Conservation (phyloP, 139 green algal genomes). For the Micromonas commoda region DNA sequence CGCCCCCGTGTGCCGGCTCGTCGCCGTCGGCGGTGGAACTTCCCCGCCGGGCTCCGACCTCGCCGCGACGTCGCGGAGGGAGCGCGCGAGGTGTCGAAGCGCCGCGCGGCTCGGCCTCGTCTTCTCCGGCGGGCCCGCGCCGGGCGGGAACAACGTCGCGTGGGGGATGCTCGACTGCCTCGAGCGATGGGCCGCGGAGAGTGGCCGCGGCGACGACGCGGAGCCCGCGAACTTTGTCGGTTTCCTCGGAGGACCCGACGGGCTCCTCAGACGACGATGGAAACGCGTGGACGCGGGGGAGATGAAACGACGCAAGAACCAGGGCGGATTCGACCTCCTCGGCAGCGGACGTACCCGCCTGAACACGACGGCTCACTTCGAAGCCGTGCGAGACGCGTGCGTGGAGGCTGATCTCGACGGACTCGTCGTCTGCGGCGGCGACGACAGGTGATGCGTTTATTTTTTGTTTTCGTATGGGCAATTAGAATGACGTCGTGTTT, state of each 20-base stretch:
- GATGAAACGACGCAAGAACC: slow-evolving; percentile 49
- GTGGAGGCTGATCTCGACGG: slow-evolving; percentile 47
- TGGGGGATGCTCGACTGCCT: slow-evolving; percentile 53
- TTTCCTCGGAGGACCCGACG: slow-evolving; percentile 3
- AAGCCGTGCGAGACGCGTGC: slow-evolving; percentile 18
- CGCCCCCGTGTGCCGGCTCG: no score
- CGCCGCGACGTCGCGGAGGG: no score
- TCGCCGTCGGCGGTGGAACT: no score
- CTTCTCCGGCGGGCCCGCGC: slow-evolving; percentile 52
- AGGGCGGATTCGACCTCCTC: slow-evolving; percentile 64
- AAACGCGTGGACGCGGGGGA: background rate
- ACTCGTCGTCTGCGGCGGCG: slow-evolving; percentile 55
- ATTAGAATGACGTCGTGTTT: no score
- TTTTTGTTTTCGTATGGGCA: no score
- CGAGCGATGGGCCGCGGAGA: slow-evolving; percentile 30
- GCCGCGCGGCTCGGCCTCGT: slow-evolving; percentile 41
- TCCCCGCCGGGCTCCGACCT: no score
- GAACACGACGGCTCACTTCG: slow-evolving; percentile 5
- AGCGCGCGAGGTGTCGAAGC: no score
- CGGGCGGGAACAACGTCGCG: slow-evolving; percentile 64
- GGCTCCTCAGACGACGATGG: background rate
- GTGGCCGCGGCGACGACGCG: no score
- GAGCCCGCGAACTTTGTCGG: no score
- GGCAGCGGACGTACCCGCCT: slow-evolving; percentile 55
- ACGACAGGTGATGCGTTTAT: slow-evolving; percentile 34